A percentile compares a stretch with the other conserved stretches of the same genome.
These are phyloP conservation scores for Crepidotus variabilis DNA, from an alignment of 768 basidiomycete species.

Conservation along the genomic window DNA sequence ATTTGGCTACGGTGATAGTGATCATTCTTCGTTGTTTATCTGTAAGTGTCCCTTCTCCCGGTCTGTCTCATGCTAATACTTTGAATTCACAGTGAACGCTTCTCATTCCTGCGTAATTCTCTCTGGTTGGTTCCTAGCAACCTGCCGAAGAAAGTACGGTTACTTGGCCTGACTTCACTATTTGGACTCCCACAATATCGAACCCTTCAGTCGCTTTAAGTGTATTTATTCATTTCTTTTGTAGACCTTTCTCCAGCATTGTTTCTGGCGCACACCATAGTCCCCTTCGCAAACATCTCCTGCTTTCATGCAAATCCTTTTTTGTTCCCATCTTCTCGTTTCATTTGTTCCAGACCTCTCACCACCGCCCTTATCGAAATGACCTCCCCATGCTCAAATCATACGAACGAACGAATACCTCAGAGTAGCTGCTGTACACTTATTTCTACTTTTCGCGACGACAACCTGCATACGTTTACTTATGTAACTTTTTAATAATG, in stretches of 20 bases:
- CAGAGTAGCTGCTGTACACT: not conserved
- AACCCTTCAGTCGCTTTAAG: conserved; percentile 4
- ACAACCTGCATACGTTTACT: conserved; percentile 1
- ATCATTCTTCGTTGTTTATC: conserved; percentile 5
- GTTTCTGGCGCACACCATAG: not conserved
- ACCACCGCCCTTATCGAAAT: no score
- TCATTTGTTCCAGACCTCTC: no score
- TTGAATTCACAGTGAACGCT: not conserved
- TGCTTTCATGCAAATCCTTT: not conserved
- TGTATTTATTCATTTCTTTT: conserved; percentile 15
- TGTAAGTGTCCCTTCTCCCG: conserved; percentile 1
- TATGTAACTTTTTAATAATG: not conserved
- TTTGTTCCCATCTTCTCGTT: no score
- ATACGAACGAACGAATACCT: conserved; percentile 5
- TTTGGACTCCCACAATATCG: conserved; percentile 1
- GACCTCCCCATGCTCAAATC: not conserved
- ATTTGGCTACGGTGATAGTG: conserved; percentile 32
- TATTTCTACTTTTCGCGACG: conserved; percentile 3
- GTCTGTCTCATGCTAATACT: not conserved
- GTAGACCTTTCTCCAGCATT: not conserved
- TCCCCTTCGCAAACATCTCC: conserved; percentile 5
- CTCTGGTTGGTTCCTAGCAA: conserved; percentile 8
- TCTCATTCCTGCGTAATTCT: not conserved
- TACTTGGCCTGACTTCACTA: conserved; percentile 2
- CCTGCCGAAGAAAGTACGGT: conserved; percentile 5